Evolutionary conservation across 1,139 yeast genomes (phyloP).

Genomic region (Ogataea hybrid): DNA sequence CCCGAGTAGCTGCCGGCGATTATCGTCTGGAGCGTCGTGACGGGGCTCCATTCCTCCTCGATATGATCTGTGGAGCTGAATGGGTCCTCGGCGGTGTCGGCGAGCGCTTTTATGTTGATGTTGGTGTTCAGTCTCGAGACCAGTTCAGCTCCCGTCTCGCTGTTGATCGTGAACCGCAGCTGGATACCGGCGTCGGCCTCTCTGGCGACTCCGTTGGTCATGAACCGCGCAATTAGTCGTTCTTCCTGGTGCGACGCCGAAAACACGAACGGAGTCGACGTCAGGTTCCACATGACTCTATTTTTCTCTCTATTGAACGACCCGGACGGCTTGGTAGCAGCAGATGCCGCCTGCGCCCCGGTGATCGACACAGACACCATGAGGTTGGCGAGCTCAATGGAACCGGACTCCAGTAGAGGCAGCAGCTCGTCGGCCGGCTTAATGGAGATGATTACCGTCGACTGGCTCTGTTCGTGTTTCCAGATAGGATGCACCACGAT

Average conservation of each 20-base stretch:
- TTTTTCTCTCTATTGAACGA: constrained; percentile 80
- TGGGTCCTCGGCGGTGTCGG: constrained; percentile 29
- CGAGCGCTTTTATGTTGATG: constrained; percentile 13
- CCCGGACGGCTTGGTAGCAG: constrained; percentile 89
- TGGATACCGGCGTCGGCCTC: constrained; percentile 74
- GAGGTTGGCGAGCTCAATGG: constrained; percentile 51
- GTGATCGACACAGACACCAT: constrained; percentile 61
- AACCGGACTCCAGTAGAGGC: constrained; percentile 30
- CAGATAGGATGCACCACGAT: constrained; percentile 75
- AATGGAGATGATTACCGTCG: constrained; percentile 76
- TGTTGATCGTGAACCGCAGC: constrained; percentile 52
- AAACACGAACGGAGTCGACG: constrained; percentile 47
- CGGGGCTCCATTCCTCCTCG: constrained; percentile 27
- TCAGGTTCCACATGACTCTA: constrained; percentile 78
- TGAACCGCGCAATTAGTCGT: constrained; percentile 67
- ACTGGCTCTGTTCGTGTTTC: constrained; percentile 83
- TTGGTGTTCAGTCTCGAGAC: constrained; percentile 16
- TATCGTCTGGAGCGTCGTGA: constrained; percentile 33
- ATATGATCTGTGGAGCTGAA: constrained; percentile 25
- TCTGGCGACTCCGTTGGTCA: constrained; percentile 58
- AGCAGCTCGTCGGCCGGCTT: constrained; percentile 54
- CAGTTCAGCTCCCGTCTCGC: constrained; percentile 21
- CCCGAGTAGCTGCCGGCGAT: constrained; percentile 36
- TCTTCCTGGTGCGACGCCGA: constrained; percentile 44
- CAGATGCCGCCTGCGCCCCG: constrained; percentile 54